Conservation (phyloP, 805 yeast genomes). For the Saccharomycopsis sp. region DNA sequence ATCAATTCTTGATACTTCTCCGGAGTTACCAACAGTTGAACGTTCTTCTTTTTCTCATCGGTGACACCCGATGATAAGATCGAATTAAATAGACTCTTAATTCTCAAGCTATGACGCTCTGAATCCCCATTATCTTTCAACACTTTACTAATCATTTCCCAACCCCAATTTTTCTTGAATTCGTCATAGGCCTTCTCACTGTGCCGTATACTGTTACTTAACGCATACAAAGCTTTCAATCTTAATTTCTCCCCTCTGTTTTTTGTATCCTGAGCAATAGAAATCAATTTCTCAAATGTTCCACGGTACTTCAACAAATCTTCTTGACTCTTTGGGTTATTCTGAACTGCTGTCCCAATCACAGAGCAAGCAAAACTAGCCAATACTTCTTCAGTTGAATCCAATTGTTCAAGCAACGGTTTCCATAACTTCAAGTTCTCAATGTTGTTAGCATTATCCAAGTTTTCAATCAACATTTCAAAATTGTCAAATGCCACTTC, state of each 20-base stretch:
- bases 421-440: conserved; percentile 81
- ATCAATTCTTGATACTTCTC: conserved; percentile 2
- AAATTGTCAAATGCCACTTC: conserved; percentile 80
- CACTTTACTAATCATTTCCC: conserved; percentile 39
- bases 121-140: conserved; percentile 25
- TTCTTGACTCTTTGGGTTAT: conserved; percentile 70
- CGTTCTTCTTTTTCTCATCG: conserved; percentile 32
- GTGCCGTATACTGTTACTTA: conserved; percentile 69
- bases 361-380: conserved; percentile 60
- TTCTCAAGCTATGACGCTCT: conserved; percentile 33
- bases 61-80: conserved; percentile 46
- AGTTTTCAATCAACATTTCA: conserved; percentile 86
- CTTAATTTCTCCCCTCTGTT: conserved; percentile 31
- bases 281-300: conserved; percentile 42
- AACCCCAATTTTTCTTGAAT: conserved; percentile 57
- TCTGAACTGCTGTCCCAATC: conserved; percentile 89
- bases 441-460: conserved; percentile 92
- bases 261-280: conserved; percentile 30
- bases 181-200: conserved; percentile 45
- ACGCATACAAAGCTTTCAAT: conserved; percentile 68
- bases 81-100: conserved; percentile 53
- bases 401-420: conserved; percentile 49
- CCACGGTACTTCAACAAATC: conserved; percentile 48
- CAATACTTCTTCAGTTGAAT: conserved; percentile 37
- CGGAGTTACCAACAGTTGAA: conserved; percentile 26